Base-by-base conservation (phyloP, 495 filamentous ascomycete genomes). In the Symbiotaphrina buchneri region DNA sequence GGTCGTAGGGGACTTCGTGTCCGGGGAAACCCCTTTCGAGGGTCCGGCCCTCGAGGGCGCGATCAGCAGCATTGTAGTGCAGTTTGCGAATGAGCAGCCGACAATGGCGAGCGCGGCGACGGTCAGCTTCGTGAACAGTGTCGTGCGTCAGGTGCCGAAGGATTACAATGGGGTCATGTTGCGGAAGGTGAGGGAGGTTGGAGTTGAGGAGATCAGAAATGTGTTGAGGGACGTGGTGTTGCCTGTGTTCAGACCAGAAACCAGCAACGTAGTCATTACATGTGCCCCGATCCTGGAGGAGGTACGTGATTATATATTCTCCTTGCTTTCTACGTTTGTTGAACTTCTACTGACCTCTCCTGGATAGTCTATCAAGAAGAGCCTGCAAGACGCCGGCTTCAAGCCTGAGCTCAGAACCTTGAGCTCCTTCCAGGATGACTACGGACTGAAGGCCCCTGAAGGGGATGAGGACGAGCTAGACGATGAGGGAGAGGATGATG, bases 401-500 rank as follows among this genome's bases (percentile, higher is more conserved):
- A 71, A 68, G 38, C 74, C 78, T 0, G 58, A 74, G 33, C 59
- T 82, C 17, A 71, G 76, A 42, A 45, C 66, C n/a, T 56, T 95
- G 27, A 68, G 71, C 32, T 64, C 70, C 33, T 95, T 91, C 47
- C 68, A 90, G 46, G 81, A 93, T 42, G 80, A 82, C 47, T 97
- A 97, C 49, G 87, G 85, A 4, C 49, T 94, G 18, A 65, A 76
- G 50, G 59, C 51, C 6, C 71, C 61, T n/a, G 69, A 68, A 2
- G 73, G 65, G 1, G 71, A 75, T 11, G 42, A 39, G 8, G 44
- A 40, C 13, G 33, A 21, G n/a, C 38, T 39, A 8, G 37, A 37
- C n/a, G 43, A 40, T n/a, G 71, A 64, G 0, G 65, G 74, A 3
- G 69, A 70, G 0, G 68, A 70, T 0, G 67, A 66, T 0, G 67